Evolutionary conservation across 495 filamentous ascomycete species (phyloP).

Genomic region (Penicillium dipodomyicola): DNA sequence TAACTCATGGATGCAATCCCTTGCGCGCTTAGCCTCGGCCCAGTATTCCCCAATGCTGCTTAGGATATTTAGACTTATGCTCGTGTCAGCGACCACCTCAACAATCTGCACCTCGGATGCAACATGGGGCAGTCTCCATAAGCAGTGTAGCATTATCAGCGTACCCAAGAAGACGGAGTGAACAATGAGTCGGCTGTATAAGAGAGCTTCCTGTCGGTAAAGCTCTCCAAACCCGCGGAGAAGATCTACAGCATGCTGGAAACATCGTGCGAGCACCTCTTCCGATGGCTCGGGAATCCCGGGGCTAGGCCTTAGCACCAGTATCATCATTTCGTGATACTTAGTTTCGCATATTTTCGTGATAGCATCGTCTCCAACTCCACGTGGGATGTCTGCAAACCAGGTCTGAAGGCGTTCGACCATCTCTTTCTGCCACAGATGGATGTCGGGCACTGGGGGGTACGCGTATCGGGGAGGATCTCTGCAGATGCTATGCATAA

Average conservation of each 20-base stretch:
- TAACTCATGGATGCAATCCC: conserved; percentile 45
- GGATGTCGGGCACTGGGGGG: conserved; percentile 39
- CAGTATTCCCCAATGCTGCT: conserved; percentile 50
- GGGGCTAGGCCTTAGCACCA: conserved; percentile 44
- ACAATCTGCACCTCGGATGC: conserved; percentile 37
- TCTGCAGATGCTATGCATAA: conserved; percentile 45
- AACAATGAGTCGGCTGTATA: conserved; percentile 42
- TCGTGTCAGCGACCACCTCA: conserved; percentile 37
- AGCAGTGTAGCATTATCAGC: conserved; percentile 42
- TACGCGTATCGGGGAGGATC: conserved; percentile 40
- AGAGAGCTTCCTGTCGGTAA: conserved; percentile 33
- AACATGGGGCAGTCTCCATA: conserved; percentile 39
- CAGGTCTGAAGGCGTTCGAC: conserved; percentile 33
- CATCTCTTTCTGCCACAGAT: conserved; percentile 42
- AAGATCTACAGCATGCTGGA: conserved; percentile 35
- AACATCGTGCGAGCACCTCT: conserved; percentile 33
- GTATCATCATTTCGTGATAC: conserved; percentile 46
- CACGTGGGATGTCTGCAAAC: conserved; percentile 29
- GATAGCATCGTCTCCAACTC: conserved; percentile 18
- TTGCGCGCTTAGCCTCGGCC: conserved; percentile 41
- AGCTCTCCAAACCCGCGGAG: conserved; percentile 36
- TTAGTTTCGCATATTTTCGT: conserved; percentile 33
- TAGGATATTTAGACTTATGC: conserved; percentile 40
- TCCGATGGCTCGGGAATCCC: conserved; percentile 41
- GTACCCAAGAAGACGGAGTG: conserved; percentile 44